These are phyloP conservation scores for Sporobolomyces pararoseus DNA, from an alignment of 768 basidiomycete genomes.

Conservation along the genomic window DNA sequence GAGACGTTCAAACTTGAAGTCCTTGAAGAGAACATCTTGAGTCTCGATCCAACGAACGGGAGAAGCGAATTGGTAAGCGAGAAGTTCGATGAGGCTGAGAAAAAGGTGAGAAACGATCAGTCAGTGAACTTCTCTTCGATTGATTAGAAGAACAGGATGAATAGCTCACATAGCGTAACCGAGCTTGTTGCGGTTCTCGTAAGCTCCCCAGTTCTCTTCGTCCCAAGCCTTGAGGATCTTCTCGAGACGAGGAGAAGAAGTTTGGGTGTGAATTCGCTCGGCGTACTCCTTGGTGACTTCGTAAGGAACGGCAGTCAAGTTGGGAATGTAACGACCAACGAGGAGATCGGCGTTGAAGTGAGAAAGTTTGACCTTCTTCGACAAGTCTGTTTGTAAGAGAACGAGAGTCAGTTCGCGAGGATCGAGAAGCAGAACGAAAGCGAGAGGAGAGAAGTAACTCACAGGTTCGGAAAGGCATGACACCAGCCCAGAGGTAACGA, in stretches of 20 bases:
- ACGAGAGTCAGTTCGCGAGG: not conserved
- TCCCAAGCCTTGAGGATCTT: slow-evolving; percentile 95
- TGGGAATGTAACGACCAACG: slow-evolving; percentile 92
- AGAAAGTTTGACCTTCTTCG: slow-evolving; percentile 91
- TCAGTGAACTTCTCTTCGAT: not conserved
- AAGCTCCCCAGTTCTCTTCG: slow-evolving; percentile 75
- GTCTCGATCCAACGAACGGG: slow-evolving; percentile 99
- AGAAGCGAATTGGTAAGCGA: slow-evolving; percentile 97
- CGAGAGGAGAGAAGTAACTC: not conserved
- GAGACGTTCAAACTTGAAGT: slow-evolving; percentile 83
- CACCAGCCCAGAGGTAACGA: slow-evolving; percentile 86
- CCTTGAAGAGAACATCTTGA: slow-evolving; percentile 84
- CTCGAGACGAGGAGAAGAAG: slow-evolving; percentile 87
- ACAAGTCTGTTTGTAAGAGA: slow-evolving; percentile 62
- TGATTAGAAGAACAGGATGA: too few relatives aligned
- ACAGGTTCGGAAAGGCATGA: slow-evolving; percentile 41
- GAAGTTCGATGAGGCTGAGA: slow-evolving; percentile 72
- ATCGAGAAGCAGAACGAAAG: not conserved
- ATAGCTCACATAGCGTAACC: slow-evolving; percentile 74
- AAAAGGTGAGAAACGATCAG: not conserved
- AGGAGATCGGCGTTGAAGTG: slow-evolving; percentile 93
- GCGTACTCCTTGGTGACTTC: slow-evolving; percentile 79
- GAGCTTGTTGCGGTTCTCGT: slow-evolving; percentile 81
- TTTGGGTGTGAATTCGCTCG: slow-evolving; percentile 93
- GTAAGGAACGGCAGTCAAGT: slow-evolving; percentile 85